phyloP scores from a whole-genome alignment of 169 alveolate species.

The Plasmodium blacklocki region DNA sequence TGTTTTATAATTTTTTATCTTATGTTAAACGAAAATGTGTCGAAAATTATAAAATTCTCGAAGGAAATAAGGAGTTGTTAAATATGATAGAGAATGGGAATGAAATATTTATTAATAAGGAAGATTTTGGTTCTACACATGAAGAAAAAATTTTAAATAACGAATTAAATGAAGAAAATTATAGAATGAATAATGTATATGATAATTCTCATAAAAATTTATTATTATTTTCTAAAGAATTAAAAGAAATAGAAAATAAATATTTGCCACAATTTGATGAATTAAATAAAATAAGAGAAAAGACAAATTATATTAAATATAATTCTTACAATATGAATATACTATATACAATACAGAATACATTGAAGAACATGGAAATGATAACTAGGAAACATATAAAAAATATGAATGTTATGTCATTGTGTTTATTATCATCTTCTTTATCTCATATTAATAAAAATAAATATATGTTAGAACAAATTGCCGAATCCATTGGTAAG shows the following conservation, averaged over 20 bases:
- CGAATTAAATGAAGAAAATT: conserved; percentile 4
- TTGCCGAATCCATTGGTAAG: conserved; percentile 84
- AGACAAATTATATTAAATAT: conserved; percentile 24
- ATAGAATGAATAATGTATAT: not conserved
- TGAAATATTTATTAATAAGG: not conserved
- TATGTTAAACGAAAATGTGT: conserved; percentile 47
- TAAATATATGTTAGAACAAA: conserved; percentile 73
- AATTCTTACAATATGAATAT: conserved; percentile 42
- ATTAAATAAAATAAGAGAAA: conserved; percentile 45
- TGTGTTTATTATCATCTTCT: conserved; percentile 64
- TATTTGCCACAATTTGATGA: conserved; percentile 16
- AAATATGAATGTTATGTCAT: conserved; percentile 49
- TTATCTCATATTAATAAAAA: conserved; percentile 35
- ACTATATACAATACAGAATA: conserved; percentile 46
- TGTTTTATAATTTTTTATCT: conserved; percentile 65
- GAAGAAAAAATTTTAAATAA: not conserved
- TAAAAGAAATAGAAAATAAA: conserved; percentile 29
- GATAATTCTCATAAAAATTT: not conserved
- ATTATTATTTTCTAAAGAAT: not conserved
- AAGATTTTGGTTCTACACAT: not conserved
- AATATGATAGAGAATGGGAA: conserved; percentile 13
- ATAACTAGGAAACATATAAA: conserved; percentile 56
- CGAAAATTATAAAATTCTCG: conserved; percentile 11
- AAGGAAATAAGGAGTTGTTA: conserved; percentile 32
- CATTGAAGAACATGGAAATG: conserved; percentile 44